These are phyloP conservation scores for Schizochytrium sp. DNA, from an alignment of 108 stramenopile genomes.

Conservation along the genomic window DNA sequence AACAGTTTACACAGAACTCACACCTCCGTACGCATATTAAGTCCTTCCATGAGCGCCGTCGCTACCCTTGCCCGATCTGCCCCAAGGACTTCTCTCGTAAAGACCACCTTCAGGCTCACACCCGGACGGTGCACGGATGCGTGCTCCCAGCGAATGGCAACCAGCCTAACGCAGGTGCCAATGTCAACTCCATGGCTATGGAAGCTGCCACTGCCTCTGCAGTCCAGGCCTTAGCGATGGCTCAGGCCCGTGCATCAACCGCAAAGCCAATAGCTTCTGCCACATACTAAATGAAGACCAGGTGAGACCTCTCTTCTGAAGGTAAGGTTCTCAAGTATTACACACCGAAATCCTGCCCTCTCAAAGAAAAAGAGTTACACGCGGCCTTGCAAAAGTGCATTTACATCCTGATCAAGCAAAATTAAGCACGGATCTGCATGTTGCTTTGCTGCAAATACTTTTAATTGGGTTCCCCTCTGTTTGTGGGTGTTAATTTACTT, in stretches of 20 bases:
- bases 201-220: neutral
- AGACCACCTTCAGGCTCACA: conserved; percentile 56
- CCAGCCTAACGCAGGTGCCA: neutral
- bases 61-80: conserved; percentile 15
- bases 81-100: conserved; percentile 43
- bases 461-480: no score
- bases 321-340: no score
- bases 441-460: no score
- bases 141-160: no score
- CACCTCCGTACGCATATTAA: conserved; percentile 52
- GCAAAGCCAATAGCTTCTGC: neutral
- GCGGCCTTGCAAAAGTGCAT: no score
- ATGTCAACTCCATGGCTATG: no score
- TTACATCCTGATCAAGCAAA: no score
- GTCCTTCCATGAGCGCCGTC: conserved; percentile 53
- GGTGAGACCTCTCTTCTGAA: no score
- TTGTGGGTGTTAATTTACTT: no score
- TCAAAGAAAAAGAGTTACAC: no score
- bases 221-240: neutral
- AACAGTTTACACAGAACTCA: conserved; percentile 49
- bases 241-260: neutral
- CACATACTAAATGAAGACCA: neutral
- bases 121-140: neutral
- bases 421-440: no score
- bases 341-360: no score